Base-by-base conservation (phyloP, 306 rosid genomes). In the Corylus heterophylla region DNA sequence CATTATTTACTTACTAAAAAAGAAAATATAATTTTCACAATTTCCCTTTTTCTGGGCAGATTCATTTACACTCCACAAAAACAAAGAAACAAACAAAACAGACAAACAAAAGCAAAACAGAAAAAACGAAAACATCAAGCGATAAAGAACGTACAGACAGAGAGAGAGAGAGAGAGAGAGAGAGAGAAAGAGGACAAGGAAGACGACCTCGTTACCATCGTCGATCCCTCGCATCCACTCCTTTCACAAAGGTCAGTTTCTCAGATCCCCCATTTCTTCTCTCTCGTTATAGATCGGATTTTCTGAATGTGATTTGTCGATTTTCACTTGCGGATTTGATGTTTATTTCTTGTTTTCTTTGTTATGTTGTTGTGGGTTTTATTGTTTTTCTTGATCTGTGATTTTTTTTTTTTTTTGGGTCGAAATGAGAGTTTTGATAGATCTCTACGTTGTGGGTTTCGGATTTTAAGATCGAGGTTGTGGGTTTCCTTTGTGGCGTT, bases 161-260 rank as follows among this genome's bases (percentile, higher is more conserved):
- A 14, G n/a, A 31, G 42, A 63, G n/a, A 29, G 17, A 27, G 37
- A 66, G 45, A 66, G 47, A 35, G 47, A 66, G 47, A 17, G 48
- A 7, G 25, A 7, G 69, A 63, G 70, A 16, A 8, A 39, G 20
- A 39, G 48, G 48, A 59, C 66, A 66, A 66, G 50, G 11, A 37
- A 63, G 47, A 67, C 72, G 51, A 42, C 72, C 72, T 67, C 72
- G 71, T 66, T 18, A 42, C 27, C 72, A 42, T 42, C 25, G 13
- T 42, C 50, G 50, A 66, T 66, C 72, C 48, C 31, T 67, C 27
- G 12, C 51, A 42, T 67, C 44, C 22, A 8, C 7, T 18, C 8
- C 29, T 17, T 39, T 67, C 29, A 4, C 50, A 67, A 67, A 67
- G 72, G 72, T 67, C 72, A 42, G 72, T 35, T 25, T 67, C 49